Evolutionary conservation across 352 stramenopile genomes (phyloP), one percentile per base, ranked within the genome.

Genomic region (Blastocystis sp.): DNA sequence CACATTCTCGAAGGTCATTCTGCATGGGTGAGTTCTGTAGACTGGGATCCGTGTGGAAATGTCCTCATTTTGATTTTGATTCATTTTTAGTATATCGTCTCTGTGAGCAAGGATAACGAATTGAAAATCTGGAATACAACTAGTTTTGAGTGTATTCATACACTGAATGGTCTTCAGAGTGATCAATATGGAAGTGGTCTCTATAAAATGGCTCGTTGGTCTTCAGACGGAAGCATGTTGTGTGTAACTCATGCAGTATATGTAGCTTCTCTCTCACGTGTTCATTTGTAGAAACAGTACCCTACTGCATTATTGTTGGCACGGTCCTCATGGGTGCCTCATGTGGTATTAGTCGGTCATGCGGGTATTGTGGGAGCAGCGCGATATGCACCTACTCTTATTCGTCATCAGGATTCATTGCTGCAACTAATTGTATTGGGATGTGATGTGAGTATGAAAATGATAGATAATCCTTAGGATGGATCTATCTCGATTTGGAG

Each of bases 91-190:
- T 84, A 35, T 57, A 64, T 84, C 73, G 51, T 44, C 6, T 84
- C 73, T 27, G 51, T 84, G 51, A 66, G 48, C 48, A 84, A 84
- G 53, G 73, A 84, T 44, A 84, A 84, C 51, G 27, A n/a, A 35
- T 24, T 84, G n/a, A 37, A 48, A 19, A 24, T 84, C 9, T 84
- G 73, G 73, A 66, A 35, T 35, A 84, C 73, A n/a, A n/a, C 51
- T 9, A 69, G 53, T 9, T 84, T 53, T 35, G n/a, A 27, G 13
- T 84, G 73, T 42, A 33, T 66, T 22, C 27, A 68, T 22, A 68
- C 73, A 0, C 15, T 44, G 9, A 5, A 6, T 4, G 24, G 15
- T 13, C 73, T 84, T 3, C 56, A 53, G 27, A 66, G 22, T 37
- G 73, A 84, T n/a, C 13, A 24, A 19, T 84, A 66, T 42, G 73